These are phyloP conservation scores for Scleroderma bovista DNA, from an alignment of 768 basidiomycete genomes.

Conservation along the genomic window DNA sequence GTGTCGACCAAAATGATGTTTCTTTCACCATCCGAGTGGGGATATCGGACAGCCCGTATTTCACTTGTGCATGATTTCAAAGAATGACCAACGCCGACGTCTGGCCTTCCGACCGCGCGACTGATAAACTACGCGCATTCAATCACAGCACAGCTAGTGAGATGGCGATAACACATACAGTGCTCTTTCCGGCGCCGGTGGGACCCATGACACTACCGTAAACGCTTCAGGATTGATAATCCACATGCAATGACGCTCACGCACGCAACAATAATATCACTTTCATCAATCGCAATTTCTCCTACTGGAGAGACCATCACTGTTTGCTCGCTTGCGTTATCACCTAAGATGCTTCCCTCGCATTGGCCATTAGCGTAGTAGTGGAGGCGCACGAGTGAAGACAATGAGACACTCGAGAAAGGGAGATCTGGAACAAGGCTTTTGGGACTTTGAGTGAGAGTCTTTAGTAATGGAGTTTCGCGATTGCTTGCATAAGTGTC, in stretches of 20 bases:
- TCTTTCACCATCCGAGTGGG: constrained; percentile 14
- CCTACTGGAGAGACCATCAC: too few species aligned
- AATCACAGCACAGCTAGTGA: not conserved
- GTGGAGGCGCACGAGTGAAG: not conserved
- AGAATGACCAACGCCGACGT: constrained; percentile 3
- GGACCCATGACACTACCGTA: not conserved
- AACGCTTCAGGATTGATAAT: not conserved
- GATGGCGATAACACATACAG: not conserved
- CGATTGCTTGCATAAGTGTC: too few species aligned
- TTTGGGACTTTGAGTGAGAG: too few species aligned
- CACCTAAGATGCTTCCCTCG: not conserved
- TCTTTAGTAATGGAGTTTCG: too few species aligned
- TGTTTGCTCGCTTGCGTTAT: not conserved
- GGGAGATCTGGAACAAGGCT: too few species aligned
- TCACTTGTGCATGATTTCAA: constrained; percentile 19
- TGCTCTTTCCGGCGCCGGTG: constrained; percentile 1
- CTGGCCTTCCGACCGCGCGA: not conserved
- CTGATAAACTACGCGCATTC: not conserved
- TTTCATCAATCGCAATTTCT: not conserved
- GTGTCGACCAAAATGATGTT: constrained; percentile 12
- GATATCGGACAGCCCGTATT: constrained; percentile 11
- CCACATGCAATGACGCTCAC: not conserved
- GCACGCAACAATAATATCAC: constrained; percentile 1
- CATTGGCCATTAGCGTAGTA: not conserved
- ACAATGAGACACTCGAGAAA: not conserved